phyloP scores from a whole-genome alignment of 345 rosid genomes.

The Zanthoxylum bungeanum region DNA sequence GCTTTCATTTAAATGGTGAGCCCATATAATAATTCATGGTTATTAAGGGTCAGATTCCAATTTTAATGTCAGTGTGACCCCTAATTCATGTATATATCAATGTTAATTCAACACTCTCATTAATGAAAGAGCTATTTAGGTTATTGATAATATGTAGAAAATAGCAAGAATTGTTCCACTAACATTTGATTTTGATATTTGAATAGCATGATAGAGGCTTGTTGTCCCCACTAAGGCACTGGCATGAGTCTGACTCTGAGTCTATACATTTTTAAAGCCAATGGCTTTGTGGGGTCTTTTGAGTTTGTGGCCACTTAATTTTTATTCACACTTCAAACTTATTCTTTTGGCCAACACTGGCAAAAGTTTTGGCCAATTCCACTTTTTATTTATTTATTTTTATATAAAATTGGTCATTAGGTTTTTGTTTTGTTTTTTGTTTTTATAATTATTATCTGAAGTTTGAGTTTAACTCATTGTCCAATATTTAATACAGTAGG shows the following conservation, averaged over 20 bases:
- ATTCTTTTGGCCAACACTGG: slow-evolving; percentile 1
- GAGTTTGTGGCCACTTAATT: neutral
- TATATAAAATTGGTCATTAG: too few relatives aligned
- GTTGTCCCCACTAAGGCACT: neutral
- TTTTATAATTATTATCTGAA: too few relatives aligned
- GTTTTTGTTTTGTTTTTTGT: too few relatives aligned
- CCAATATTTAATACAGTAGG: too few relatives aligned
- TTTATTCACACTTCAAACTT: neutral
- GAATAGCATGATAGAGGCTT: neutral
- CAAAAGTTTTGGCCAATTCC: neutral
- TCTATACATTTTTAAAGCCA: neutral
- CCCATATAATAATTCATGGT: slow-evolving; percentile 13
- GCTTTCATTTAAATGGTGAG: slow-evolving; percentile 18
- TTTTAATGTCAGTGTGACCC: neutral
- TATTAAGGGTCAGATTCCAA: neutral
- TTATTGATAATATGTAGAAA: neutral
- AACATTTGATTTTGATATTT: neutral
- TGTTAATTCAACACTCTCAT: neutral
- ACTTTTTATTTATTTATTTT: too few relatives aligned
- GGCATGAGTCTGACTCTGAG: neutral
- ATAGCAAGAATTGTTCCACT: slow-evolving; percentile 1
- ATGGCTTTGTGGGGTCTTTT: neutral
- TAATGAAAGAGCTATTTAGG: neutral
- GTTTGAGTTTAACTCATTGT: too few relatives aligned
- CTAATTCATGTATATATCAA: neutral